Percentiles rank a stretch among this genome's conserved stretches.
Evolutionary conservation across 306 rosid genomes (phyloP).

Genomic region (peach (Prunus persica)): Prunus_persica_NCBIv2 NC_034012.1:10157501-10158000

Average conservation of each 20-base stretch:
- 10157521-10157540: neutral
- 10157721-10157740: neutral
- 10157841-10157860: neutral
- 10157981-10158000: neutral
- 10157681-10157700: neutral
- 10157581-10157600: conserved; percentile 23
- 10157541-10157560: conserved; percentile 16
- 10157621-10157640: conserved; percentile 1
- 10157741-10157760: neutral
- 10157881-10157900: neutral
- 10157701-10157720: neutral
- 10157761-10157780: neutral
- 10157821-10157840: neutral
- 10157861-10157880: neutral
- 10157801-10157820: neutral
- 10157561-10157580: conserved; percentile 23
- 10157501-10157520: conserved; percentile 24
- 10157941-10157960: neutral
- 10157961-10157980: neutral
- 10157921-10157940: neutral
- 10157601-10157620: conserved; percentile 23
- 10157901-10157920: neutral
- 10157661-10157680: neutral
- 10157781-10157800: neutral
- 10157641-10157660: conserved; percentile 4